Conservation (phyloP, 257 asterid genomes). For the Galeopsis tetrahit region DNA sequence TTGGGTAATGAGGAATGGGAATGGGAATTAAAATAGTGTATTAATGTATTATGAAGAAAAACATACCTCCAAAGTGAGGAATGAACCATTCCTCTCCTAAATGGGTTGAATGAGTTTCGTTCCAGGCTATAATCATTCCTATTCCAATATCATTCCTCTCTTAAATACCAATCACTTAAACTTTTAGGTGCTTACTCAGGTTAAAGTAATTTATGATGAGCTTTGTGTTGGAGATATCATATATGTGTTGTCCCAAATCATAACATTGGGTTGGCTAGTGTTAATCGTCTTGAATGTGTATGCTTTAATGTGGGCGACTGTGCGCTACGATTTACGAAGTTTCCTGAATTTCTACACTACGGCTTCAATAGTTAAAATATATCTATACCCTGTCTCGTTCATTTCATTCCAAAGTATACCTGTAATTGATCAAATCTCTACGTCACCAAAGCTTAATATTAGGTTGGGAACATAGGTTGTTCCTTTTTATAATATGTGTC, state of each 20-base stretch:
- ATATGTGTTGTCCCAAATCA: neutral
- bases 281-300: neutral
- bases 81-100: neutral
- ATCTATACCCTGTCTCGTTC: neutral
- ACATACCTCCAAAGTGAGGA: neutral
- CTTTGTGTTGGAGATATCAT: neutral
- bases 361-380: neutral
- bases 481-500: conserved; percentile 6
- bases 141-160: neutral
- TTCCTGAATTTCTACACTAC: neutral
- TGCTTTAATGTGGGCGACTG: neutral
- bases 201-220: neutral
- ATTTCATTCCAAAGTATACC: neutral
- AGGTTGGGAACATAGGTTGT: conserved; percentile 4
- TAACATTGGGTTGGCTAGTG: neutral
- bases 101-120: neutral
- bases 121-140: neutral
- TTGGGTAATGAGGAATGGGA: neutral
- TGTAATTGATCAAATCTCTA: neutral
- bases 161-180: neutral
- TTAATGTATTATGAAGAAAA: neutral
- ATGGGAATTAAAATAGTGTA: neutral
- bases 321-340: neutral
- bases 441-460: conserved; percentile 6
- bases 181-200: neutral